These are phyloP conservation scores for Lipomyces starkeyi DNA, from an alignment of 805 yeast genomes.

Conservation along the genomic window DNA sequence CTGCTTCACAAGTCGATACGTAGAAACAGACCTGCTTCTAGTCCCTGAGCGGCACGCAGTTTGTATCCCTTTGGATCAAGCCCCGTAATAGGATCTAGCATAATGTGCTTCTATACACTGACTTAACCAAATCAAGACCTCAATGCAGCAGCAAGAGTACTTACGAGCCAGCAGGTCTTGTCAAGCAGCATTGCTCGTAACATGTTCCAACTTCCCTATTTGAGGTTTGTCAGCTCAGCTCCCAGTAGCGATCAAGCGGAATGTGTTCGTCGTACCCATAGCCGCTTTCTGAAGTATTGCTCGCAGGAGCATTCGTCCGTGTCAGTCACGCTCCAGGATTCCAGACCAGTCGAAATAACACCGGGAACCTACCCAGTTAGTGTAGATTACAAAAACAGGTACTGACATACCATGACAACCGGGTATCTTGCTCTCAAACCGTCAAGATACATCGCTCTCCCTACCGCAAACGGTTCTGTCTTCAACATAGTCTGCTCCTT, in stretches of 20 bases:
- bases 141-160: background rate
- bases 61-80: conserved; percentile 85
- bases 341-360: conserved; percentile 92
- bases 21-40: conserved; percentile 64
- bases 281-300: conserved; percentile 83
- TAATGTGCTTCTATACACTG: conserved; percentile 63
- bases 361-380: conserved; percentile 69
- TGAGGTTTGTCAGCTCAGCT: background rate
- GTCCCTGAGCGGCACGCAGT: conserved; percentile 91
- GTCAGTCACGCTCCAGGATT: conserved; percentile 86
- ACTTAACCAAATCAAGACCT: background rate
- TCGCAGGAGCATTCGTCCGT: conserved; percentile 80
- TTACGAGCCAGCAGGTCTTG: conserved; percentile 82
- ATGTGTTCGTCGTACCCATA: conserved; percentile 59
- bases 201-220: conserved; percentile 88
- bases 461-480: conserved; percentile 83
- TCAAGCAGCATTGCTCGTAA: conserved; percentile 88
- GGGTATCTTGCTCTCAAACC: conserved; percentile 68
- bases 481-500: conserved; percentile 53
- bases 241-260: background rate
- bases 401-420: conserved; percentile 62
- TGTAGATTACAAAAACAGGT: background rate
- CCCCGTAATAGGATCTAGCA: conserved; percentile 89
- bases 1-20: background rate
- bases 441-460: conserved; percentile 62